Evolutionary conservation across 805 yeast genomes (phyloP), one percentile per base, ranked within the genome.

Genomic region (Hanseniaspora vineae): DNA sequence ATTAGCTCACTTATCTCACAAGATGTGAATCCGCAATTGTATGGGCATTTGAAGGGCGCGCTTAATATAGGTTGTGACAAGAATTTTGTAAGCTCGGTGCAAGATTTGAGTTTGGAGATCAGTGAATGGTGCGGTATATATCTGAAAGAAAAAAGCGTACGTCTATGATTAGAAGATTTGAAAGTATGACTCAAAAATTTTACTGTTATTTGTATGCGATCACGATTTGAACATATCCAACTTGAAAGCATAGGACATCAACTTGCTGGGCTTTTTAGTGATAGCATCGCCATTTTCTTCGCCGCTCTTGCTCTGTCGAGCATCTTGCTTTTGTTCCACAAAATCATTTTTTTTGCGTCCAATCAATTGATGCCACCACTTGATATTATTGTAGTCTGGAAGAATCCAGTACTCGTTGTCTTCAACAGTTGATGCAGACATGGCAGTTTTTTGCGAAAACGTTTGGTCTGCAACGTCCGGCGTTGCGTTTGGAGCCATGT

Each of bases 1-100:
- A 75, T 89, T 15, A 80, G 94, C 0, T 73, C 90, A 51, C 70
- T 89, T 54, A 79, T 89, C 11, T 96, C 97, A 1, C 96, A 86
- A 59, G 95, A 89, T 62, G 96, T 89, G 11, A 86, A 84, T 54
- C 95, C 96, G 0, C 96, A 89, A 57, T 70, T 89, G 54, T 84
- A 86, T 64, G 97, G 97, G 0, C 97, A 89, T 60, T 70, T 89
- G 51, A 77, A 74, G 60, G 97, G 97, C 0, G 96, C 96, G 0
- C 51, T 80, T 45, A 87, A 86, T 57, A 75, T 78, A 31, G 96
- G 96, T 0, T 82, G 84, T 9, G 69, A 83, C 10, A 57, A 61
- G 31, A 84, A 80, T 46, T 83, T 82, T 50, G 68, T 87, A 31
- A 68, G 70, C 45, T 77, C 77, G 2, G 74, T 78, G 11, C 70